A percentile compares a stretch with the other conserved stretches of the same genome.
phyloP scores from a whole-genome alignment of 768 basidiomycete genomes.

The Termitomyces sp. region DNA sequence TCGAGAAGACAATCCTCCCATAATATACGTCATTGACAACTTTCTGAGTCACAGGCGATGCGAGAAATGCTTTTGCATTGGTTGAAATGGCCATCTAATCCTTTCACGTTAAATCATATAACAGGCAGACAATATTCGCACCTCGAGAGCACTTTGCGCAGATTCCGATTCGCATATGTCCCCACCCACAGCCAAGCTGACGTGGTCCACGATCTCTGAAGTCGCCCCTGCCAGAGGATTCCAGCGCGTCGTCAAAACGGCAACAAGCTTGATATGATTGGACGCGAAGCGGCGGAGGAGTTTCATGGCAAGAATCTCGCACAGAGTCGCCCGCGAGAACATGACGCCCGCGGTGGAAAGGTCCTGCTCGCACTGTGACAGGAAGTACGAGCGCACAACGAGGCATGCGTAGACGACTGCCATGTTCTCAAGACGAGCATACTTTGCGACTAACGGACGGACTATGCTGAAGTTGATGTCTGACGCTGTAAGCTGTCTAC shows the following conservation, averaged over 20 bases:
- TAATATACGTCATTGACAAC: conserved; percentile 85
- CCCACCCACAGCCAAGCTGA: conserved; percentile 52
- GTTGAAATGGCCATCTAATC: conserved; percentile 84
- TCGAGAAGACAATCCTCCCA: conserved; percentile 68
- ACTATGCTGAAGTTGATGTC: conserved; percentile 81
- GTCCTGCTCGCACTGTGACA: conserved; percentile 59
- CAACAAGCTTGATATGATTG: conserved; percentile 69
- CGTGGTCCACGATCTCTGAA: conserved; percentile 56
- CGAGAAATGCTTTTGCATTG: conserved; percentile 75
- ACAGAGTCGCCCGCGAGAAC: conserved; percentile 61
- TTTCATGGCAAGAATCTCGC: conserved; percentile 88
- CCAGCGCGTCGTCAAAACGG: conserved; percentile 79
- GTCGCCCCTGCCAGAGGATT: conserved; percentile 79
- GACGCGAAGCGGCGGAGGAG: conserved; percentile 69
- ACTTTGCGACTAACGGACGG: conserved; percentile 72
- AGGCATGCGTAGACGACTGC: conserved; percentile 73
- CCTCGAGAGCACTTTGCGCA: conserved; percentile 83
- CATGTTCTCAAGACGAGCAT: conserved; percentile 71
- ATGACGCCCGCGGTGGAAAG: conserved; percentile 76
- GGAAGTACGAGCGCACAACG: conserved; percentile 74
- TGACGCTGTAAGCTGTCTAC: conserved; percentile 74
- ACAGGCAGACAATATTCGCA: conserved; percentile 26
- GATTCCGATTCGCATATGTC: conserved; percentile 59
- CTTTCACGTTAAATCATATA: neutral
- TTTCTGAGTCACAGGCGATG: conserved; percentile 78